Base-by-base conservation (phyloP, 1,139 yeast genomes). In the Debaryomyces nepalensis region DNA sequence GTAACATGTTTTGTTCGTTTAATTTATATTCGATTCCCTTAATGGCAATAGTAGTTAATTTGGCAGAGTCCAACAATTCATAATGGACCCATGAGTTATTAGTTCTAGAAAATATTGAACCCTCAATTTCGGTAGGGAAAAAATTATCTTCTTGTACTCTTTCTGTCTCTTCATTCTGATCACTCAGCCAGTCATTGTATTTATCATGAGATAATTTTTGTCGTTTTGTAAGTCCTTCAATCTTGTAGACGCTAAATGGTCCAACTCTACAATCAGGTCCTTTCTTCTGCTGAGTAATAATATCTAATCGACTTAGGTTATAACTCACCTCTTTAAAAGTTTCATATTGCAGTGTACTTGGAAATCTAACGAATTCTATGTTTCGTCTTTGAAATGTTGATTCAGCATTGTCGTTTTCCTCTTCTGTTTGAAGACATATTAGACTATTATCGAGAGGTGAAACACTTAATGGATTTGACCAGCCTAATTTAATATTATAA, bases 1-100 rank as follows among this genome's bases (percentile, higher is more conserved):
- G 78, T 41, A 72, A 59, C 63, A 72, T 66, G 46, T 71, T 72
- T 47, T 73, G 79, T 43, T 72, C 76, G 38, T 62, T 64, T 43
- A 71, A 61, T 15, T 57, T 50, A 51, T 68, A 71, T 36, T 63
- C 54, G 2, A 68, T 58, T 4, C 79, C 79, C 45, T 72, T 73
- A 15, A 73, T 68, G 16, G 76, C 77, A 38, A 66, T 44, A 23
- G 70, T 69, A 2, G 77, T 66, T 40, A 73, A 58, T 43, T 69
- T 71, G 15, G 79, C 76, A 35, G 53, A 63, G 37, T 64, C 62
- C 15, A 72, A 42, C 10, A 73, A 61, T 33, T 64, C 67, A 16
- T 58, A 50, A 50, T 72, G 76, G 24, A 73, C 67, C 59, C 69
- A 66, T 4, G 67, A 52, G 39, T 59, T 61, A 31, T 61, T 59